Evolutionary conservation across 495 filamentous ascomycete species (phyloP).

Genomic region (Thermothielavioides terrestris): DNA sequence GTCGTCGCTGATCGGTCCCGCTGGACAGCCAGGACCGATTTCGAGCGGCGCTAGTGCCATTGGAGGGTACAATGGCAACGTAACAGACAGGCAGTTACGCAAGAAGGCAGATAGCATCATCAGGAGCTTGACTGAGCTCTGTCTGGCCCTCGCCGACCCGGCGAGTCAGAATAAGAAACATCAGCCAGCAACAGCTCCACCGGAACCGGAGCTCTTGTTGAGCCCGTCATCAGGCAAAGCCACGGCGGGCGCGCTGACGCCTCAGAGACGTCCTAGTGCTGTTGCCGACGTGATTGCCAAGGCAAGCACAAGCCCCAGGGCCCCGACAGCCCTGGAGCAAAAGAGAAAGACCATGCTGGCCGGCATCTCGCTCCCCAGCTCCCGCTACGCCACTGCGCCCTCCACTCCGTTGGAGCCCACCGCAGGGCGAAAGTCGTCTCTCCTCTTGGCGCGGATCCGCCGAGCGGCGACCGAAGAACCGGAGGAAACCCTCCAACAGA

Average conservation of each 20-base stretch:
- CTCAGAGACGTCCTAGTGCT: conserved; percentile 28
- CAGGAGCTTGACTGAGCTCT: conserved; percentile 84
- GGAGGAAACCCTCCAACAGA: conserved; percentile 33
- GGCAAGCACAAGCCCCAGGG: conserved; percentile 48
- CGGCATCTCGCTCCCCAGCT: conserved; percentile 32
- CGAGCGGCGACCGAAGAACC: conserved; percentile 39
- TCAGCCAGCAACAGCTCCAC: conserved; percentile 14
- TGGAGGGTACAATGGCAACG: conserved; percentile 43
- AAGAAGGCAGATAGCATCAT: conserved; percentile 91
- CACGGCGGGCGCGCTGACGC: conserved; percentile 25
- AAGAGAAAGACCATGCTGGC: conserved; percentile 56
- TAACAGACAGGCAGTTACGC: conserved; percentile 73
- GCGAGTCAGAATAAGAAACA: conserved; percentile 25
- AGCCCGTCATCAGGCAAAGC: conserved; percentile 34
- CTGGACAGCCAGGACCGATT: conserved; percentile 52
- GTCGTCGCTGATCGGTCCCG: conserved; percentile 60
- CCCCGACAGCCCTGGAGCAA: conserved; percentile 63
- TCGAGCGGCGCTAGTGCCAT: conserved; percentile 54
- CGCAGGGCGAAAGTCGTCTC: conserved; percentile 37
- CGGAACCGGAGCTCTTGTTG: conserved; percentile 21
- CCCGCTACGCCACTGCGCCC: conserved; percentile 29
- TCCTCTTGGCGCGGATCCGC: conserved; percentile 35
- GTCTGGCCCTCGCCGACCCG: conserved; percentile 69
- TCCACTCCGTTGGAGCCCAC: conserved; percentile 21
- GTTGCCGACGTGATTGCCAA: conserved; percentile 25